Conservation (phyloP, 2,329 filamentous ascomycete genomes). For the Westerdykella aurantiaca region DNA sequence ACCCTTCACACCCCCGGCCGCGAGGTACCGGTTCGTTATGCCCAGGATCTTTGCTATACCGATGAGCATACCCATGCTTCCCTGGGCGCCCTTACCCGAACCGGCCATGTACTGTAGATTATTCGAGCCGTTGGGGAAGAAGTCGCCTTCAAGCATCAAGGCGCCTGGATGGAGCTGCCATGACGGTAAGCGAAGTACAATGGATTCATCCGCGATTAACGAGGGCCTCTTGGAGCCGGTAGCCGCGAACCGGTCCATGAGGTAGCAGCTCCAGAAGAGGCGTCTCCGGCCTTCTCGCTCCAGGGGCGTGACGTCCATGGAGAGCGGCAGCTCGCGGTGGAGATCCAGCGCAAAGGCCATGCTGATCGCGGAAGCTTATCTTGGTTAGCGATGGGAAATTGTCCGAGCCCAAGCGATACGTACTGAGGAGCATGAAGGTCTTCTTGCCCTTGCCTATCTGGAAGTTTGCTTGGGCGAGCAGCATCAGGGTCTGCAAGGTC, state of each 20-base stretch:
- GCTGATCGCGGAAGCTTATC: slow-evolving; percentile 63
- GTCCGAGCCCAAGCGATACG: slow-evolving; percentile 4
- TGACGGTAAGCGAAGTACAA: slow-evolving; percentile 68
- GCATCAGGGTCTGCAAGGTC: slow-evolving; percentile 65
- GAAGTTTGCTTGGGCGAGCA: slow-evolving; percentile 70
- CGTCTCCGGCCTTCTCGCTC: slow-evolving; percentile 72
- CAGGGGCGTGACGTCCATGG: slow-evolving; percentile 55
- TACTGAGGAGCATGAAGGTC: slow-evolving; percentile 80
- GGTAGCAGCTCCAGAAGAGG: slow-evolving; percentile 85
- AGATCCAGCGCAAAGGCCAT: slow-evolving; percentile 80
- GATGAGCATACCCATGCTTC: slow-evolving; percentile 73
- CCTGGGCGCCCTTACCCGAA: slow-evolving; percentile 64
- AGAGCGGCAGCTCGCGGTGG: slow-evolving; percentile 66
- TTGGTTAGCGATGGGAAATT: slow-evolving; percentile 14
- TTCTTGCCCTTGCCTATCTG: slow-evolving; percentile 76
- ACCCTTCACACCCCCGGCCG: slow-evolving; percentile 78
- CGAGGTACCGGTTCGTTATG: slow-evolving; percentile 76
- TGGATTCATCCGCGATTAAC: slow-evolving; percentile 70
- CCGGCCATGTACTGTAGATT: slow-evolving; percentile 65
- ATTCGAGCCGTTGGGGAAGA: slow-evolving; percentile 75
- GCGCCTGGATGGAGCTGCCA: slow-evolving; percentile 60
- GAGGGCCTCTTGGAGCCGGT: slow-evolving; percentile 78
- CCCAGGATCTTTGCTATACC: slow-evolving; percentile 79
- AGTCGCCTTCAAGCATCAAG: slow-evolving; percentile 66
- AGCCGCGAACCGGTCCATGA: slow-evolving; percentile 77